phyloP scores from a whole-genome alignment of 2,329 filamentous ascomycete genomes.

The Trichoderma sp. region DNA sequence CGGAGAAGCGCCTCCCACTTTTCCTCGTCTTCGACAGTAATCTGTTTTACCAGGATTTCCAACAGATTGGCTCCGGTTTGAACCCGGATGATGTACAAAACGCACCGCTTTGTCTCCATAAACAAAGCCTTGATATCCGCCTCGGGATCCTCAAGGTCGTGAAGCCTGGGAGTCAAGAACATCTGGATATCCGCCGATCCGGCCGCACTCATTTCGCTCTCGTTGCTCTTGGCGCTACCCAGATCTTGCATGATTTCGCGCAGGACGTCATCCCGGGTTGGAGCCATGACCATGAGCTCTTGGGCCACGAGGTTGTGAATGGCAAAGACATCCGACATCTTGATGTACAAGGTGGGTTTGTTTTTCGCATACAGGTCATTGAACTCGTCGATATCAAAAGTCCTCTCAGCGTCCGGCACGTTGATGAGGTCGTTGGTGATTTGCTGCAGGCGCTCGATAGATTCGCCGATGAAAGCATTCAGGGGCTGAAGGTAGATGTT shows the following conservation, averaged over 20 bases:
- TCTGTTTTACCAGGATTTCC: slow-evolving; percentile 90
- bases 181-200: slow-evolving; percentile 87
- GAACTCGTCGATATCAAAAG: slow-evolving; percentile 98
- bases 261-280: slow-evolving; percentile 78
- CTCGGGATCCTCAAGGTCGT: slow-evolving; percentile 88
- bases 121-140: slow-evolving; percentile 88
- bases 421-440: slow-evolving; percentile 77
- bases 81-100: slow-evolving; percentile 95
- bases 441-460: slow-evolving; percentile 71
- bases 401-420: slow-evolving; percentile 80
- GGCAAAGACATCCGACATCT: slow-evolving; percentile 95
- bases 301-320: slow-evolving; percentile 84
- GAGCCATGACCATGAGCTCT: slow-evolving; percentile 75
- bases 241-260: slow-evolving; percentile 91
- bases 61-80: slow-evolving; percentile 90
- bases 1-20: slow-evolving; percentile 79
- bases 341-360: slow-evolving; percentile 98
- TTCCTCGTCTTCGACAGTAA: slow-evolving; percentile 80
- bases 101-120: slow-evolving; percentile 97
- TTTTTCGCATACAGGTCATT: slow-evolving; percentile 96
- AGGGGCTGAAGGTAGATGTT: slow-evolving; percentile 94
- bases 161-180: slow-evolving; percentile 83
- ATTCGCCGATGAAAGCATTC: slow-evolving; percentile 85
- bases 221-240: slow-evolving; percentile 93
- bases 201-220: slow-evolving; percentile 85